Conservation (phyloP, 352 stramenopile genomes). For the Pythium rhizo-oryzae region DNA sequence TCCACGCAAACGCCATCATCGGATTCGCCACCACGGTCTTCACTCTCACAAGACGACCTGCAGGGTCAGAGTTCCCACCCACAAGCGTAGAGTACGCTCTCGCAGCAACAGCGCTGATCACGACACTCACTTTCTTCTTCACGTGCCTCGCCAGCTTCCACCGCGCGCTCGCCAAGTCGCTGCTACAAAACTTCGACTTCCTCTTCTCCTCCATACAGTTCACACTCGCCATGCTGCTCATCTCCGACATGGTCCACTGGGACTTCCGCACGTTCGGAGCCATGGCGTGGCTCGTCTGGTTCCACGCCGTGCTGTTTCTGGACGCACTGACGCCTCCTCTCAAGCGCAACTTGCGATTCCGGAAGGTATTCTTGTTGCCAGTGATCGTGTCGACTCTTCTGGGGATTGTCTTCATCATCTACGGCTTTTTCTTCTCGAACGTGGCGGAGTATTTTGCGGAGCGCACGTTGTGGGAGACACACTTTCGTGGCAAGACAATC, state of each 20-base stretch:
- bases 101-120: not conserved
- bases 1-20: constrained; percentile 4
- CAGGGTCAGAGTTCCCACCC: not conserved
- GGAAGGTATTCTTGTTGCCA: too few relatives aligned
- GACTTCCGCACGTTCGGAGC: too few relatives aligned
- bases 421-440: too few relatives aligned
- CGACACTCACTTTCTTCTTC: not conserved
- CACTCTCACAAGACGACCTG: constrained; percentile 7
- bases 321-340: too few relatives aligned
- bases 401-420: too few relatives aligned
- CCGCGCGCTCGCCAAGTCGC: constrained; percentile 29
- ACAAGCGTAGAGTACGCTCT: not conserved
- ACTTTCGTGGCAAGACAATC: constrained; percentile 27
- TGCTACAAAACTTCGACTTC: constrained; percentile 43
- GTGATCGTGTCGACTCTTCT: too few relatives aligned
- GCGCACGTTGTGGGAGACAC: constrained; percentile 20
- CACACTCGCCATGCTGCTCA: constrained; percentile 29
- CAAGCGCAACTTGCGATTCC: too few relatives aligned
- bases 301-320: too few relatives aligned
- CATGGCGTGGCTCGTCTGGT: too few relatives aligned
- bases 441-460: too few relatives aligned
- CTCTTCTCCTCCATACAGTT: constrained; percentile 41
- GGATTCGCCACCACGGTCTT: constrained; percentile 11
- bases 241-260: too few relatives aligned
- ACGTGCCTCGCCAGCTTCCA: constrained; percentile 23